Conservation (phyloP, 2,329 filamentous ascomycete species). For the Cladosporium sp. region DNA sequence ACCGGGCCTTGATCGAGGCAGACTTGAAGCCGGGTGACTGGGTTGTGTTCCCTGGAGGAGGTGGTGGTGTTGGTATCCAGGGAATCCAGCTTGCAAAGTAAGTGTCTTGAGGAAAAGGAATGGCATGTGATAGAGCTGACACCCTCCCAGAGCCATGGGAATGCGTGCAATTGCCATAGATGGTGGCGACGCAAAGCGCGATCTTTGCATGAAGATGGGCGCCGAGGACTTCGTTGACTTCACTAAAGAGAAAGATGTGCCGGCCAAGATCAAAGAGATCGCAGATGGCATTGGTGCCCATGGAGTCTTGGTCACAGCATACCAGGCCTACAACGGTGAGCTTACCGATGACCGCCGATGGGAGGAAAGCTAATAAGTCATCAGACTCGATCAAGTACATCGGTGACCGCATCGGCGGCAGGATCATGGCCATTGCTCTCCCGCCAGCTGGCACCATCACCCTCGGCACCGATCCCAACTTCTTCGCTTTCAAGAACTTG, state of each 20-base stretch:
- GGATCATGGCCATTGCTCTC: conserved; percentile 48
- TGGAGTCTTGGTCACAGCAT: conserved; percentile 37
- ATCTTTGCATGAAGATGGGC: conserved; percentile 46
- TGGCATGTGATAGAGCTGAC: neutral
- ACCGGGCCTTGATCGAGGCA: conserved; percentile 52
- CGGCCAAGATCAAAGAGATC: conserved; percentile 42
- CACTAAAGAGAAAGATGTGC: conserved; percentile 37
- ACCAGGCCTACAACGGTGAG: conserved; percentile 32
- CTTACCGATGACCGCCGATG: conserved; percentile 36
- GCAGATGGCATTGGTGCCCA: conserved; percentile 47
- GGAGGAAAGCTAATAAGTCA: conserved; percentile 16
- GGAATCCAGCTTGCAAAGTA: conserved; percentile 50
- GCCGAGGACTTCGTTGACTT: conserved; percentile 57
- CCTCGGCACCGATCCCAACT: conserved; percentile 32
- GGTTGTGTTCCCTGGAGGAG: conserved; percentile 53
- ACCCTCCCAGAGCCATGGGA: conserved; percentile 46
- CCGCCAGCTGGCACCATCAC: conserved; percentile 34
- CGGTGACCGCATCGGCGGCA: conserved; percentile 46
- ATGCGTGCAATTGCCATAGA: conserved; percentile 55
- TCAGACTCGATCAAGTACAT: conserved; percentile 39
- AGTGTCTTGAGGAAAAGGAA: conserved; percentile 19
- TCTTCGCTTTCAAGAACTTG: conserved; percentile 34
- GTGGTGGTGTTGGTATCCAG: conserved; percentile 55
- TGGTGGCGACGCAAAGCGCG: conserved; percentile 45
- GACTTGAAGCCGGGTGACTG: conserved; percentile 49